Percentiles rank a stretch among this genome's conserved stretches.
Conservation (phyloP, 805 yeast genomes). For the Candida mattraensis region DNA sequence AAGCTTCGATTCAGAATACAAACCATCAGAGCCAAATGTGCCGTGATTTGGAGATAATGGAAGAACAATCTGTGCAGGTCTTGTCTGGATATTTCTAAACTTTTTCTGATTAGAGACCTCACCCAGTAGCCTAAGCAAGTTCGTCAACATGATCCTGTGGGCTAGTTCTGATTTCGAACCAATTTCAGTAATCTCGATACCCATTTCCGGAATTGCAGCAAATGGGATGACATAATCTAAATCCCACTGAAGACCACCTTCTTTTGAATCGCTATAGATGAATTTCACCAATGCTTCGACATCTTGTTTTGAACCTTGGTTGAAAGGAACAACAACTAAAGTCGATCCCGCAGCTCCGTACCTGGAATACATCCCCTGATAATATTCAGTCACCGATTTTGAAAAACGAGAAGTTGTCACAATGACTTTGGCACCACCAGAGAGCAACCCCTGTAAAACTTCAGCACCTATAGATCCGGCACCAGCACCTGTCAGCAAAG, state of each 20-base stretch:
- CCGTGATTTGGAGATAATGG: constrained; percentile 99
- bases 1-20: constrained; percentile 96
- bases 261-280: constrained; percentile 79
- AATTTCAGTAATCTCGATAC: constrained; percentile 88
- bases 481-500: constrained; percentile 97
- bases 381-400: constrained; percentile 90
- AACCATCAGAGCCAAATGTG: constrained; percentile 97
- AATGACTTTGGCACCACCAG: constrained; percentile 97
- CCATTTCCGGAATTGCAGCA: constrained; percentile 99
- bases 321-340: constrained; percentile 95
- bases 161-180: constrained; percentile 97
- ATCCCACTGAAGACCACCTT: constrained; percentile 97
- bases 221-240: constrained; percentile 94
- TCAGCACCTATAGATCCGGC: constrained; percentile 99
- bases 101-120: constrained; percentile 81
- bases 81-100: constrained; percentile 75
- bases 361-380: constrained; percentile 89
- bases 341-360: constrained; percentile 92
- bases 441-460: constrained; percentile 86
- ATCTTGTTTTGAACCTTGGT: constrained; percentile 96
- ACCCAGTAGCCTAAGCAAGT: constrained; percentile 90
- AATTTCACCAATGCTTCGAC: constrained; percentile 80
- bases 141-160: constrained; percentile 97
- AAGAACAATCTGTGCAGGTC: constrained; percentile 96
- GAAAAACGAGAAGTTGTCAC: constrained; percentile 97